Base-by-base conservation (phyloP, 768 basidiomycete genomes). In the Rhodotorula sphaerocarpa region DNA sequence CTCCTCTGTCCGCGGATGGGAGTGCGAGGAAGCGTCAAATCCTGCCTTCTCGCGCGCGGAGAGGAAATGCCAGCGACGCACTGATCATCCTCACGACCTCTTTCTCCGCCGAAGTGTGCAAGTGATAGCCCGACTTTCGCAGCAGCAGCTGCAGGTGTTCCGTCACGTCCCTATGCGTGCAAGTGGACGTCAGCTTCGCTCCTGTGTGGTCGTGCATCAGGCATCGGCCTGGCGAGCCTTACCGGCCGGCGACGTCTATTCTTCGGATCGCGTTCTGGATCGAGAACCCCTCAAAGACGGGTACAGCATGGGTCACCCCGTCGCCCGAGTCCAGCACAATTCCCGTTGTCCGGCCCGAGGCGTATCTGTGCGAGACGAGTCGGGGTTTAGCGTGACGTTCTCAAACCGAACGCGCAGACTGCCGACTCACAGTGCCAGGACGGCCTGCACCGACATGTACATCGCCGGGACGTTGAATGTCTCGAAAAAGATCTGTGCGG, bases 401-500 rank as follows among this genome's bases (percentile, higher is more conserved):
- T n/a, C n/a, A n/a, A n/a, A n/a, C n/a, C n/a, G n/a, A n/a, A n/a
- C n/a, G n/a, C n/a, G n/a, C n/a, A n/a, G n/a, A n/a, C n/a, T n/a
- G n/a, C n/a, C n/a, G n/a, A n/a, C n/a, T n/a, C n/a, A n/a, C 44
- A 69, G 64, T 50, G 87, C 88, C 43, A 92, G 81, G 57, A 90
- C 88, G 75, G 88, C 88, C 79, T 92, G 89, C 77, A 90, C 89
- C 57, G 86, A 81, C 70, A 90, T 87, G 80, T 90, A 90, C 81
- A 90, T 88, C 18, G 89, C 88, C 62, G 88, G 89, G 20, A 84
- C 85, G 76, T 90, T 90, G 82, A 90, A 90, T 18, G 88, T 91
- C 79, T 91, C 88, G 77, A 91, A 91, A 87, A 90, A 90, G 83
- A 89, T 90, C 77, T 91, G 88, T 67, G 88, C 90, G 86, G 87